phyloP scores from a whole-genome alignment of 768 basidiomycete genomes.

The Tricholoma sp. region DNA sequence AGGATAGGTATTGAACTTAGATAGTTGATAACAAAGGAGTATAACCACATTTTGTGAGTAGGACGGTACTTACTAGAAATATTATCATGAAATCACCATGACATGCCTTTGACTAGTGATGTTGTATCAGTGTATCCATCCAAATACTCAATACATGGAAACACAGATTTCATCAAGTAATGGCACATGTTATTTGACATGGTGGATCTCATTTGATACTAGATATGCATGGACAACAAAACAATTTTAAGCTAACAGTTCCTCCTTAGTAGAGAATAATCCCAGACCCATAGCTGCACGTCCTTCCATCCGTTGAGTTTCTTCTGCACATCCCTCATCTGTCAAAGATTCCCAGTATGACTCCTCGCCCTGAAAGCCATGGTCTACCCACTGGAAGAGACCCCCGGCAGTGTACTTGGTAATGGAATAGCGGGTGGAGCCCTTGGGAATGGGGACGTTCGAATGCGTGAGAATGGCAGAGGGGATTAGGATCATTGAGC shows the following conservation, averaged over 20 bases:
- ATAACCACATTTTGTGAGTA: neutral
- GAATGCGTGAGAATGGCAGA: neutral
- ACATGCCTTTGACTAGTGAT: neutral
- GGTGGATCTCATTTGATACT: neutral
- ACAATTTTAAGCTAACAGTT: neutral
- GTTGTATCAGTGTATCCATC: neutral
- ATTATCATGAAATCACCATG: neutral
- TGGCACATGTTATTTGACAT: too few relatives aligned
- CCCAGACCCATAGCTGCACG: neutral
- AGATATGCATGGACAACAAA: neutral
- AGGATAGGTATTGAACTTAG: neutral
- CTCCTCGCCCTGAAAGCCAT: neutral
- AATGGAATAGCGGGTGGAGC: neutral
- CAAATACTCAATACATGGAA: neutral
- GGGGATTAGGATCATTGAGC: neutral
- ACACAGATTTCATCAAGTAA: neutral
- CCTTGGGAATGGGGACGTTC: neutral
- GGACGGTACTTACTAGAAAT: neutral
- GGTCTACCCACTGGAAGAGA: neutral
- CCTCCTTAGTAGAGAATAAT: neutral
- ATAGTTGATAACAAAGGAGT: neutral
- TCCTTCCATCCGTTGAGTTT: neutral
- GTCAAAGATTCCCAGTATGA: neutral
- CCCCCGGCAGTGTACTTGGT: neutral
- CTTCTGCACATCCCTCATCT: neutral